Evolutionary conservation across 2,329 filamentous ascomycete species (phyloP), one percentile per base, ranked within the genome.

Genomic region (Beauveria medogensis): DNA sequence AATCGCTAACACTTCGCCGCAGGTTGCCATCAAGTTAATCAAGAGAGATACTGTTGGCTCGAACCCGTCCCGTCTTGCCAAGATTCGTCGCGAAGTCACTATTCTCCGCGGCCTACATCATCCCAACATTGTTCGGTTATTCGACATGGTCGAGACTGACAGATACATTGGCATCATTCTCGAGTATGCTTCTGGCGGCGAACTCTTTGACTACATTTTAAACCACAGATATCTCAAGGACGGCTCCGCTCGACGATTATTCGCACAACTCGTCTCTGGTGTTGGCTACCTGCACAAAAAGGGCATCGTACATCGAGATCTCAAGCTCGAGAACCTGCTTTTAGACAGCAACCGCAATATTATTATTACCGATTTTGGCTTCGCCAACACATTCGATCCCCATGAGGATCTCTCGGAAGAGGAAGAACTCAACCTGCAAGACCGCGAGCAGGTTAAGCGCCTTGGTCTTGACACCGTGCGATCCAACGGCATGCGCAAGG

Each of bases 301-400:
- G 77, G 94, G 94, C 63, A 99, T 99, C 67, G 94, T 99, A 16
- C 94, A 99, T 73, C 88, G 94, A 69, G 94, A 99, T 77, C 77
- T 99, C 66, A 99, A 99, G 77, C 81, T 99, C 52, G 94, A 99
- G 76, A 99, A 99, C 71, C 74, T 99, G 68, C 82, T 99, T 43
- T 82, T 99, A 56, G 94, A 99, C 75, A 88, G 93, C 64, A 97
- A 99, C 72, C 89, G 92, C 65, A 99, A 99, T 78, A 97, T 99
- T 70, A 99, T 99, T 76, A 99, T 99, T 71, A 99, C 94, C 18
- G 94, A 99, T 76, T 99, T 99, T 75, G 94, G 94, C 20, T 99
- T 99, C 72, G 94, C 94, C 67, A 99, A 99, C 75, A 97, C 92
- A 0, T 99, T 99, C 71, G 90, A 97, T 70, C 85, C 94, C 0